Conservation (phyloP, 2,329 filamentous ascomycete species). For the Aspergillus sp. region DNA sequence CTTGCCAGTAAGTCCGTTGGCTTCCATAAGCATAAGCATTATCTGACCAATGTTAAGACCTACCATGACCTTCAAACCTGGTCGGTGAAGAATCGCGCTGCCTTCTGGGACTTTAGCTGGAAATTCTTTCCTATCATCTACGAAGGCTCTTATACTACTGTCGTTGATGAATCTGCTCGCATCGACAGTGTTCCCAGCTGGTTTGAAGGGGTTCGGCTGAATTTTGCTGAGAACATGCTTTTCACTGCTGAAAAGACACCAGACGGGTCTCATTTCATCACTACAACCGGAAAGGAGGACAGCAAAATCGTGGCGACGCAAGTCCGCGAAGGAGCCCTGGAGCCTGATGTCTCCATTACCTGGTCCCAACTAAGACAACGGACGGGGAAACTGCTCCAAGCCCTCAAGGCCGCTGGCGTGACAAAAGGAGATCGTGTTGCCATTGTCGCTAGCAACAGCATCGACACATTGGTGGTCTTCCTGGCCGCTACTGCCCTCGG, state of each 20-base stretch:
- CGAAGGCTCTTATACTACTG: slow-evolving; percentile 56
- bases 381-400: slow-evolving; percentile 58
- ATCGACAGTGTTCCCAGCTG: slow-evolving; percentile 69
- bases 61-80: slow-evolving; percentile 64
- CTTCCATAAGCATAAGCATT: neutral
- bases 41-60: neutral
- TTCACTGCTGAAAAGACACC: slow-evolving; percentile 50
- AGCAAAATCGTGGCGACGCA: slow-evolving; percentile 69
- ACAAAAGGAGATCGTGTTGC: slow-evolving; percentile 72
- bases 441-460: slow-evolving; percentile 70
- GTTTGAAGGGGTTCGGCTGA: slow-evolving; percentile 73
- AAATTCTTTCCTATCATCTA: slow-evolving; percentile 62
- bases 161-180: slow-evolving; percentile 68
- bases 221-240: slow-evolving; percentile 79
- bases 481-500: slow-evolving; percentile 44
- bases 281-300: slow-evolving; percentile 54
- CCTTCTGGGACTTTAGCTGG: slow-evolving; percentile 69
- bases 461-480: slow-evolving; percentile 32
- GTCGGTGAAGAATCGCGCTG: slow-evolving; percentile 61
- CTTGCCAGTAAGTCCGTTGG: slow-evolving; percentile 52
- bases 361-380: slow-evolving; percentile 66
- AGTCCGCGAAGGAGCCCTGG: slow-evolving; percentile 45
- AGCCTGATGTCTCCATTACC: slow-evolving; percentile 52
- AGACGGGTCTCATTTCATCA: slow-evolving; percentile 3
- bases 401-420: slow-evolving; percentile 67